Conservation (phyloP, 1,284 basidiomycete species). For the Leccinum glutinopallens region DNA sequence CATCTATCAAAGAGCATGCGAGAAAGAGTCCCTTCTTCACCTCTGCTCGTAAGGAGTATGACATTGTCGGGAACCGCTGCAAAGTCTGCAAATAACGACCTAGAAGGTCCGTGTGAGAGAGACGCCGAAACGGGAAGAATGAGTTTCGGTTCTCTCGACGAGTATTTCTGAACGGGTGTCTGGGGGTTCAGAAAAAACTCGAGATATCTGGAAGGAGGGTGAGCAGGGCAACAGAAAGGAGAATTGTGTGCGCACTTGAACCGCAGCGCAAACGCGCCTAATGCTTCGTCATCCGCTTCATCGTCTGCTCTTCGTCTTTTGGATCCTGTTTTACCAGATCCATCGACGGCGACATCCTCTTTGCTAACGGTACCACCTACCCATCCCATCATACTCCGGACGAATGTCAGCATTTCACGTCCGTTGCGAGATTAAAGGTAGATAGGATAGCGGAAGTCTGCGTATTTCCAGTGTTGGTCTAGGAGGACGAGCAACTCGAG, state of each 20-base stretch:
- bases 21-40: constrained; percentile 81
- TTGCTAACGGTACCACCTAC: constrained; percentile 92
- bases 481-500: constrained; percentile 93
- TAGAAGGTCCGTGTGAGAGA: constrained; percentile 90
- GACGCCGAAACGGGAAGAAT: constrained; percentile 93
- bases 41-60: constrained; percentile 77
- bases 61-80: constrained; percentile 82
- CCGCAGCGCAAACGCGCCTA: constrained; percentile 74
- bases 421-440: constrained; percentile 91
- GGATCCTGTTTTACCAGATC: constrained; percentile 51
- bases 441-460: constrained; percentile 78
- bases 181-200: constrained; percentile 88
- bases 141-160: constrained; percentile 86
- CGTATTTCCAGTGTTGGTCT: constrained; percentile 97
- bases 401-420: constrained; percentile 92
- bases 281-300: constrained; percentile 71
- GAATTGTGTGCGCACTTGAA: constrained; percentile 55
- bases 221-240: constrained; percentile 4
- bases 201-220: constrained; percentile 62
- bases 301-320: constrained; percentile 66
- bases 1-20: constrained; percentile 84
- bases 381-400: constrained; percentile 95
- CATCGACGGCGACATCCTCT: constrained; percentile 82
- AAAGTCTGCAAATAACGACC: constrained; percentile 84
- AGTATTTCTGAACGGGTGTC: constrained; percentile 80